Evolutionary conservation across 192 early-diverging fungal species (phyloP), one percentile per base, ranked within the genome.

Genomic region (Spizellomyces punctatus): DNA sequence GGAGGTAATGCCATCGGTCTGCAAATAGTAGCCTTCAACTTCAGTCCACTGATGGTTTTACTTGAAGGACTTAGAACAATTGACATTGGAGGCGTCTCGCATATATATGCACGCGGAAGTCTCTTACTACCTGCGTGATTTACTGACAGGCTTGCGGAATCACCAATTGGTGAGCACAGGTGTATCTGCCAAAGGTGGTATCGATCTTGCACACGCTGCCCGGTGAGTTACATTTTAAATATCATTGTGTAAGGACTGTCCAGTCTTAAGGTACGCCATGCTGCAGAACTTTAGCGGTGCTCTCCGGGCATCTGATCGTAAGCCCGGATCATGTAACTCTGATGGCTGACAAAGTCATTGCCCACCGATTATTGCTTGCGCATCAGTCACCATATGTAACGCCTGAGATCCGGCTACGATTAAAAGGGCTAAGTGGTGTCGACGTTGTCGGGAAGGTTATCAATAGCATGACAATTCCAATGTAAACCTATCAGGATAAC

Each of bases 311-410:
- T 19, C 16, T 16, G 41, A 49, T 46, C 9, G 52, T 72, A 8
- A 72, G 52, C 6, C 71, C 71, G 21, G 71, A 72, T 41, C 71
- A 72, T 44, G 55, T 72, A 21, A 17, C 63, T 16, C 5, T 64
- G 21, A 64, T 72, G 49, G 61, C 52, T 10, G 71, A 72, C 49
- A 72, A 72, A 48, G 55, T 72, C 4, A 22, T 72, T 19, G 71
- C 27, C 16, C 71, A 72, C 60, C 71, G 71, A 10, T 36, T 72
- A 45, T 45, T 44, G 21, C 21, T 60, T 6, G 48, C 52, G 10
- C 49, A 48, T 19, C 49, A 22, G 12, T 62, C 69, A 22, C 14
- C 48, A 49, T 64, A 64, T 22, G 62, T 56, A n/a, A 43, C 71
- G 19, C 60, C 47, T 12, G 62, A 64, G 10, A 45, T 54, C 10